These are phyloP conservation scores for Gymnopus androsaceus DNA, from an alignment of 1,284 basidiomycete genomes.

Conservation along the genomic window DNA sequence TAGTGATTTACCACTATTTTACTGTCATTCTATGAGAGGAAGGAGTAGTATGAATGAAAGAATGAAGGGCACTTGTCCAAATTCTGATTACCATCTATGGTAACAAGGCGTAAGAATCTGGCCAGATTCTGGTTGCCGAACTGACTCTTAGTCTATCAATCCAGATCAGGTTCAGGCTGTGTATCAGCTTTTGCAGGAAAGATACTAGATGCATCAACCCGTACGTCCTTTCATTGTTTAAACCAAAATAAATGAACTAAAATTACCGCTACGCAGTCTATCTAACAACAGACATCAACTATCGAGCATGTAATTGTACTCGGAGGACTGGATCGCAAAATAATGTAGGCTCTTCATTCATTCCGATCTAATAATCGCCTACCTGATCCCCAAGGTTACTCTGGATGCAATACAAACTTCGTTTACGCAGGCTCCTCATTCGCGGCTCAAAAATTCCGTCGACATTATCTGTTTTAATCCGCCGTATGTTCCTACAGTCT, in stretches of 20 bases:
- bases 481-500: slow-evolving; percentile 90
- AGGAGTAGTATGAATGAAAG: too few species aligned
- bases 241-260: neutral
- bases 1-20: too few species aligned
- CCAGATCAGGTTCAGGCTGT: slow-evolving; percentile 90
- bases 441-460: slow-evolving; percentile 60
- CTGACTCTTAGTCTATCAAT: neutral
- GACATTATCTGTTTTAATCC: slow-evolving; percentile 96
- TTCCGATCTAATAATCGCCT: slow-evolving; percentile 18
- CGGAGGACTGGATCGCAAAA: slow-evolving; percentile 67
- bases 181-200: slow-evolving; percentile 80
- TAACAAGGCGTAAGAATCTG: too few species aligned
- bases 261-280: slow-evolving; percentile 53
- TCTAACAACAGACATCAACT: slow-evolving; percentile 91
- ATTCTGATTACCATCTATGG: too few species aligned
- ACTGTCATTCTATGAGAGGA: too few species aligned
- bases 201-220: slow-evolving; percentile 63
- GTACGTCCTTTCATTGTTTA: slow-evolving; percentile 45
- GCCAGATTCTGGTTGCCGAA: too few species aligned
- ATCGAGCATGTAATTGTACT: slow-evolving; percentile 70
- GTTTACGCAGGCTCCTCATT: slow-evolving; percentile 57
- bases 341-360: slow-evolving; percentile 39
- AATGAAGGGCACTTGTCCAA: too few species aligned
- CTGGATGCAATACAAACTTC: slow-evolving; percentile 68
- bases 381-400: slow-evolving; percentile 46